Conservation (phyloP, 495 filamentous ascomycete genomes). For the Aspergillus leporis region DNA sequence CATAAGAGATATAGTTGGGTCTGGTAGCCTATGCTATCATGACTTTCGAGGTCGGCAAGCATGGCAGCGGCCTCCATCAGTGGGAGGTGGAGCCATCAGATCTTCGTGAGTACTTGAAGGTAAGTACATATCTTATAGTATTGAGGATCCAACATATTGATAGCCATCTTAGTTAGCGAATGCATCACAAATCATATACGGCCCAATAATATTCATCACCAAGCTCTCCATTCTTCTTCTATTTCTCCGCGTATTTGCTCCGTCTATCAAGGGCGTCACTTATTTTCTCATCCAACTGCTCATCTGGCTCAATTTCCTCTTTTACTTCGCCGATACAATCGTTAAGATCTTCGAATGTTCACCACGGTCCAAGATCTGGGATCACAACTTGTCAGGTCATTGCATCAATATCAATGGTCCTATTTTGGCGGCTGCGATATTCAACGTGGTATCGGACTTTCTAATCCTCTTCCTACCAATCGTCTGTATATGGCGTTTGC, state of each 20-base stretch:
- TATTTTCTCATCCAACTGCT: slow-evolving; percentile 33
- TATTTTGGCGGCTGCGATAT: slow-evolving; percentile 32
- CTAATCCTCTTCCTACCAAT: slow-evolving; percentile 40
- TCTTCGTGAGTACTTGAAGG: slow-evolving; percentile 17
- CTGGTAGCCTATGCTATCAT: slow-evolving; percentile 23
- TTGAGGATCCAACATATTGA: background rate
- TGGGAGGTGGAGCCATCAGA: slow-evolving; percentile 11
- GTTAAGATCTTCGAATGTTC: slow-evolving; percentile 38
- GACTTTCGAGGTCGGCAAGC: slow-evolving; percentile 20
- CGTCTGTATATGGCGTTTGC: slow-evolving; percentile 34
- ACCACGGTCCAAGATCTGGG: slow-evolving; percentile 32
- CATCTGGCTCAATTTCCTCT: slow-evolving; percentile 31
- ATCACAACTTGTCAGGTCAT: slow-evolving; percentile 25
- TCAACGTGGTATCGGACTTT: slow-evolving; percentile 40
- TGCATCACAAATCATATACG: slow-evolving; percentile 34
- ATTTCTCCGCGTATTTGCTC: slow-evolving; percentile 41
- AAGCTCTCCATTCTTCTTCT: slow-evolving; percentile 42
- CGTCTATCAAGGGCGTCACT: slow-evolving; percentile 25
- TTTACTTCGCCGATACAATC: slow-evolving; percentile 34
- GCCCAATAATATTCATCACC: slow-evolving; percentile 35
- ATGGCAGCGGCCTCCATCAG: slow-evolving; percentile 25
- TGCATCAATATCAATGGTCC: slow-evolving; percentile 33
- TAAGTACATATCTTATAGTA: slow-evolving; percentile 4
- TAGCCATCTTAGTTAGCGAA: slow-evolving; percentile 32
- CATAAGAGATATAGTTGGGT: slow-evolving; percentile 17